A percentile compares a stretch with the other conserved stretches of the same genome.
These are phyloP conservation scores for Kwoniella europaea DNA, from an alignment of 768 basidiomycete species.

Conservation along the genomic window DNA sequence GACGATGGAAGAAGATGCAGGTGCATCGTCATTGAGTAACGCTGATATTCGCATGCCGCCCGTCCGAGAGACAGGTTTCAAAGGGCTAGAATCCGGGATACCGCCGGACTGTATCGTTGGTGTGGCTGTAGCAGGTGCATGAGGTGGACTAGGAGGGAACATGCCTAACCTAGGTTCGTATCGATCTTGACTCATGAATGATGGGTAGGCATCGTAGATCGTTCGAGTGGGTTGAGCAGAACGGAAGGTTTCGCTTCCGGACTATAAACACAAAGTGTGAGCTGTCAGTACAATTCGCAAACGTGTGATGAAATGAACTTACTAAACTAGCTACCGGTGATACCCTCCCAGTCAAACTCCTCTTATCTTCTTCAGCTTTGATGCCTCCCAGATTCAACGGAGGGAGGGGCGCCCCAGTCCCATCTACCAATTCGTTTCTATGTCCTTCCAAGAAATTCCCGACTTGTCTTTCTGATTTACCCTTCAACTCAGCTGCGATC, in stretches of 20 bases:
- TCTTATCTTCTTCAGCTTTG: slow-evolving; percentile 22
- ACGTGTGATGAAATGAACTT: not conserved
- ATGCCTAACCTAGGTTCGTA: slow-evolving; percentile 42
- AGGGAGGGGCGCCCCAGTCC: not conserved
- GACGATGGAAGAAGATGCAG: slow-evolving; percentile 1
- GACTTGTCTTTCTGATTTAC: slow-evolving; percentile 59
- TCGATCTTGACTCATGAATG: slow-evolving; percentile 14
- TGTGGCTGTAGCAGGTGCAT: not conserved
- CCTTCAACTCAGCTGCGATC: slow-evolving; percentile 71
- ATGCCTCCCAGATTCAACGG: not conserved
- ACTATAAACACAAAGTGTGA: not conserved
- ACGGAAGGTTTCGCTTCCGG: slow-evolving; percentile 12
- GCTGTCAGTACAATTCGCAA: not conserved
- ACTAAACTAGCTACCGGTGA: slow-evolving; percentile 7
- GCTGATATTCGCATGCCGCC: slow-evolving; percentile 47
- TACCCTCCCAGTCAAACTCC: not conserved
- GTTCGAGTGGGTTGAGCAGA: slow-evolving; percentile 26
- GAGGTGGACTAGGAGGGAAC: slow-evolving; percentile 36
- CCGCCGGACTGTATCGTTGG: not conserved
- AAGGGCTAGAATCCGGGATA: slow-evolving; percentile 2
- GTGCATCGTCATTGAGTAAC: slow-evolving; percentile 46
- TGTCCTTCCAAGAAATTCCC: slow-evolving; percentile 55
- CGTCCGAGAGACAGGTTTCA: slow-evolving; percentile 24
- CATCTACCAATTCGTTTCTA: slow-evolving; percentile 37
- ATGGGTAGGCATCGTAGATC: slow-evolving; percentile 25